Percentiles rank a stretch among this genome's conserved stretches.
Conservation (phyloP, 2,329 filamentous ascomycete species). For the Pseudogymnoascus sp. region DNA sequence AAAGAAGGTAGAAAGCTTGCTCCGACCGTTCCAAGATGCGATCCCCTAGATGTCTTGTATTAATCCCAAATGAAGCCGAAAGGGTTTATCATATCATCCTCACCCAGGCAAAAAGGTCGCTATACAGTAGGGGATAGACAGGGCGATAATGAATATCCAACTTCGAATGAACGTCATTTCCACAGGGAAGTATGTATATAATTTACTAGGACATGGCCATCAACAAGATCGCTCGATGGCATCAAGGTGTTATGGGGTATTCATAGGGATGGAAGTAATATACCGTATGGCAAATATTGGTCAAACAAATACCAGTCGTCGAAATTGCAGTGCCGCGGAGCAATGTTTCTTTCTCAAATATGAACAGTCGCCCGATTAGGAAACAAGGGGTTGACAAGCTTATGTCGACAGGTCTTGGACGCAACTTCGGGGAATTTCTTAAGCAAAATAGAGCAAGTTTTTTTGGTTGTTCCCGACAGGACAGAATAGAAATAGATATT, state of each 20-base stretch:
- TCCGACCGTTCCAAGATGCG: slow-evolving; percentile 29
- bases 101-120: not conserved
- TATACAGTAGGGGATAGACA: not conserved
- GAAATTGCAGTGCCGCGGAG: not conserved
- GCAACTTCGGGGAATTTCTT: not conserved
- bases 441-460: not conserved
- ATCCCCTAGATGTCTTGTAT: slow-evolving; percentile 8
- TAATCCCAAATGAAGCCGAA: not conserved
- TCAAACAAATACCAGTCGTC: not conserved
- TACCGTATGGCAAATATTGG: not conserved
- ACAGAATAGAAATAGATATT: not conserved
- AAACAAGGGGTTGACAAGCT: not conserved
- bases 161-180: not conserved
- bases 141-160: not conserved
- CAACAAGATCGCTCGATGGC: not conserved
- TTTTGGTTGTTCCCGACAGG: not conserved
- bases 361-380: not conserved
- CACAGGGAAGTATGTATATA: not conserved
- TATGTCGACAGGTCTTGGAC: not conserved
- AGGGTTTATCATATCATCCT: not conserved
- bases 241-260: not conserved
- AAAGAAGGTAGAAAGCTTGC: slow-evolving; percentile 33
- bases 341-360: not conserved
- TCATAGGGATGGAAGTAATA: not conserved
- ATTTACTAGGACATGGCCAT: not conserved